Evolutionary conservation across 495 filamentous ascomycete genomes (phyloP), one percentile per base, ranked within the genome.

Genomic region (Aspergillus incahuasiensis): DNA sequence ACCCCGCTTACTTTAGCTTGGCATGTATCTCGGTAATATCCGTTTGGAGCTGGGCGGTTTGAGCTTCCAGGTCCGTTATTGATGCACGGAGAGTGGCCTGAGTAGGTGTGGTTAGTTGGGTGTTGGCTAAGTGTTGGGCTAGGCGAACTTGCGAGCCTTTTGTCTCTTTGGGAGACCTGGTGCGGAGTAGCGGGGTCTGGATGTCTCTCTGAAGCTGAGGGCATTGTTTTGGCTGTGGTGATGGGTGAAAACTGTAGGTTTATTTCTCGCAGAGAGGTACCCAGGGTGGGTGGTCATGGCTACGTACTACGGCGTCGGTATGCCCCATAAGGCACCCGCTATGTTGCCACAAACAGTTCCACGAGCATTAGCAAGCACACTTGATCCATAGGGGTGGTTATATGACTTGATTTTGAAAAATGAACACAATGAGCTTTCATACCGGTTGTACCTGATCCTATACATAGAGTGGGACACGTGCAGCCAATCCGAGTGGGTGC

Each of bases 61-160:
- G 69, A 8, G 59, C 28, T 56, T 78, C 63, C 0, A 78, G 60
- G n/a, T 55, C 57, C 15, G 63, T 46, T 47, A 79, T 74, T 32
- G 74, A 70, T 39, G 57, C 41, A 24, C 62, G 61, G 3, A 79
- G 64, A 2, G 50, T 42, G 5, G 54, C 55, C 73, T 76, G 5
- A 18, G 38, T 16, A 52, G 12, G 6, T 48, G 18, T 6, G 6
- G 16, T 48, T 52, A 47, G 35, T 44, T 41, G 6, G 20, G 22
- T 9, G 44, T 40, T 38, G 21, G 25, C 1, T 38, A 12, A n/a
- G 7, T 38, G 11, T 13, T 47, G 7, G 32, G 8, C 19, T 19
- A 16, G 44, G 8, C 16, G 12, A 32, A 34, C 61, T 19, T 57
- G 62, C 67, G n/a, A 64, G 34, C 38, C 61, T 62, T 41, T 65